These are phyloP conservation scores for Escallonia rubra DNA, from an alignment of 129 eudicot species.

Conservation along the genomic window DNA sequence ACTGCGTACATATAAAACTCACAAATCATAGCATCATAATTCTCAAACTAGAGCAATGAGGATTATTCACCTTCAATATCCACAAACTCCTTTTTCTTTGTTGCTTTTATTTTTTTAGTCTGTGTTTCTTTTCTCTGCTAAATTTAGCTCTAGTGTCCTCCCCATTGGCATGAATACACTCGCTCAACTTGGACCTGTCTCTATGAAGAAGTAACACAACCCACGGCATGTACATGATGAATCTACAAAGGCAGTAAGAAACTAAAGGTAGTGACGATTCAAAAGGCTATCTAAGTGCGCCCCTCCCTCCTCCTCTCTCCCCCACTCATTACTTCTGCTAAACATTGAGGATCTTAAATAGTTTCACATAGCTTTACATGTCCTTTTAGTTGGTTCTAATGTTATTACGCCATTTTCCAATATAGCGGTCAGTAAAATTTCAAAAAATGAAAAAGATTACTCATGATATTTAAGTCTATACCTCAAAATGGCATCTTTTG, in stretches of 20 bases:
- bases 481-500: constrained; percentile 82
- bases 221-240: neutral
- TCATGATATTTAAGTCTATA: constrained; percentile 18
- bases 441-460: neutral
- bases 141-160: neutral
- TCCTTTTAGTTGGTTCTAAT: no score
- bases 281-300: no score
- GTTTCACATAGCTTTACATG: no score
- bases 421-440: no score
- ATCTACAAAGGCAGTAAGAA: no score
- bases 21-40: constrained; percentile 33
- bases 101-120: neutral
- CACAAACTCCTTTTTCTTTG: neutral
- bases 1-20: constrained; percentile 92
- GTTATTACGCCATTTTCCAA: no score
- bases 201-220: no score
- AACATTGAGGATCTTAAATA: no score
- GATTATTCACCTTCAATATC: neutral
- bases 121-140: neutral
- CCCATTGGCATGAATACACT: neutral
- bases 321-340: no score
- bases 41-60: constrained; percentile 20
- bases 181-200: neutral
- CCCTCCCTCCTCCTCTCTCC: no score
- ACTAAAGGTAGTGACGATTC: no score